phyloP scores from a whole-genome alignment of 78 protist species.

The Dictyostelium intermedium region DNA sequence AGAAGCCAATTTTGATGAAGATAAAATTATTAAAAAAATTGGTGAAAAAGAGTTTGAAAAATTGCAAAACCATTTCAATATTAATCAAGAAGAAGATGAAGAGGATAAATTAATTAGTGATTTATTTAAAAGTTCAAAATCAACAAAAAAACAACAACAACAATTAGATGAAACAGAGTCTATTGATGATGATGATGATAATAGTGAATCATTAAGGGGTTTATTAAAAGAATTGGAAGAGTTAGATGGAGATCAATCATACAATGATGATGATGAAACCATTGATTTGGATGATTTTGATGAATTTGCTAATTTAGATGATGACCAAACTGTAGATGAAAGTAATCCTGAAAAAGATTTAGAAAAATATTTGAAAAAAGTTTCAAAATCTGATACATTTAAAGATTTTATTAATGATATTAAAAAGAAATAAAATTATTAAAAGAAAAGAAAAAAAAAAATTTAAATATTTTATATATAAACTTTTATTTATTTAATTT shows the following conservation, averaged over 20 bases:
- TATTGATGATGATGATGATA: not conserved
- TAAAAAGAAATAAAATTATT: not conserved
- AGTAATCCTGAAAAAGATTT: slow-evolving; percentile 17
- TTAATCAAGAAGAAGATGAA: not conserved
- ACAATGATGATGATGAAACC: not conserved
- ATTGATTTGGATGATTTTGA: not conserved
- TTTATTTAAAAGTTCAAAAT: not conserved
- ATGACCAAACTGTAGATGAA: not conserved
- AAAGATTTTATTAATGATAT: not conserved
- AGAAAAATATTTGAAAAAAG: slow-evolving; percentile 12
- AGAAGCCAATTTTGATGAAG: not conserved
- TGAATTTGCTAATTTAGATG: not conserved
- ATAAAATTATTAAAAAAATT: not conserved
- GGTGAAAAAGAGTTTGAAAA: not conserved
- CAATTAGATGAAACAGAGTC: not conserved
- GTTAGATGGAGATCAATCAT: not conserved
- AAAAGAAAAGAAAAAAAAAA: no score
- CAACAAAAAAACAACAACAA: not conserved
- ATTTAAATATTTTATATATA: no score
- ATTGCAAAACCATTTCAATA: not conserved
- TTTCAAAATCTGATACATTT: not conserved
- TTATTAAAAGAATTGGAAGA: not conserved
- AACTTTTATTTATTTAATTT: not conserved
- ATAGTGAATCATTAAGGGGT: not conserved
- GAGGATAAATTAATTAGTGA: not conserved